Conservation (phyloP, 2,329 filamentous ascomycete genomes). For the Pestalotiopsis sp. region DNA sequence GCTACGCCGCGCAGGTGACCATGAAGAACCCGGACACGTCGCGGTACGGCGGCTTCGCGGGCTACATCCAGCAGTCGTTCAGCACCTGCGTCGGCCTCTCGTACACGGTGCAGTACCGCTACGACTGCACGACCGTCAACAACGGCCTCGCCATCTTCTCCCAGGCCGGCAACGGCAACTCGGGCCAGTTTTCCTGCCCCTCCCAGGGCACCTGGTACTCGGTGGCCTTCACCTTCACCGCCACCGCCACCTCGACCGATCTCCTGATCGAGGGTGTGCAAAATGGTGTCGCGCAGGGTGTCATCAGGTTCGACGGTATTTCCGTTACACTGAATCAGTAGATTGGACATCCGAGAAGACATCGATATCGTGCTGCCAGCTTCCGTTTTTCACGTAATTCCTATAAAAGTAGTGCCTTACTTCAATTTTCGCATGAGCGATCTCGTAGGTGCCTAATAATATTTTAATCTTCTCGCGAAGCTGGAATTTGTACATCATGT, state of each 20-base stretch:
- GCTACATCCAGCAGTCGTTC: background rate
- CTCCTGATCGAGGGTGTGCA: background rate
- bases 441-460: too few species aligned
- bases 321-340: background rate
- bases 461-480: too few species aligned
- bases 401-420: too few species aligned
- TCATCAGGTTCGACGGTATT: background rate
- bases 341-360: slow-evolving; percentile 11
- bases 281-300: background rate
- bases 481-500: too few species aligned
- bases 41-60: background rate
- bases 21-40: slow-evolving; percentile 1
- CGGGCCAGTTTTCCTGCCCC: background rate
- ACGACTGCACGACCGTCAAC: slow-evolving; percentile 2
- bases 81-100: background rate
- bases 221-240: background rate
- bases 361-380: slow-evolving; percentile 10
- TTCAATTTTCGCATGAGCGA: too few species aligned
- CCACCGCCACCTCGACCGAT: background rate
- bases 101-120: background rate
- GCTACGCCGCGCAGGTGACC: background rate
- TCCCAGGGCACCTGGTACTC: background rate
- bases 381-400: too few species aligned
- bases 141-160: background rate
- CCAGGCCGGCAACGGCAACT: background rate